These are phyloP conservation scores for Plasmopara muralis DNA, from an alignment of 352 stramenopile species.

Conservation along the genomic window DNA sequence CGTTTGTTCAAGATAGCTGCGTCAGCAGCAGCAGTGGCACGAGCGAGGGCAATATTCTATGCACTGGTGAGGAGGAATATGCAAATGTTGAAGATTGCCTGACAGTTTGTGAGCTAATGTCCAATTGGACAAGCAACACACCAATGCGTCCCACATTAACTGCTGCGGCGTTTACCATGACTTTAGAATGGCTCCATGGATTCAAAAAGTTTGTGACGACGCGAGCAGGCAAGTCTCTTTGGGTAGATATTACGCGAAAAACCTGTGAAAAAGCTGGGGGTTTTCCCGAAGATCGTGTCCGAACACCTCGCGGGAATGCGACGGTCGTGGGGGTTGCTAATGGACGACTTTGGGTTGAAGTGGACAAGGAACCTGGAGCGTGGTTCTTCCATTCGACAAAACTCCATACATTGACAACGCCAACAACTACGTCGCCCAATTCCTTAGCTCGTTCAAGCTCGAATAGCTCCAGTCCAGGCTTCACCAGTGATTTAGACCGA, in stretches of 20 bases:
- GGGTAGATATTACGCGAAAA: conserved; percentile 53
- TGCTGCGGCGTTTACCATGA: conserved; percentile 42
- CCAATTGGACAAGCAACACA: conserved; percentile 24
- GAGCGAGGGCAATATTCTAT: conserved; percentile 1
- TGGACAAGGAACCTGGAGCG: conserved; percentile 63
- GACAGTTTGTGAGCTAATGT: conserved; percentile 54
- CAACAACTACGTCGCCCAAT: conserved; percentile 3
- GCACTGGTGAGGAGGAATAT: conserved; percentile 17
- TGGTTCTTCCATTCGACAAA: conserved; percentile 81
- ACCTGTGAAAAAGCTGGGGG: conserved; percentile 42
- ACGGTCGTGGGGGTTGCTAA: conserved; percentile 56
- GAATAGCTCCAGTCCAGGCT: background rate
- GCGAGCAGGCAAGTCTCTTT: conserved; percentile 47
- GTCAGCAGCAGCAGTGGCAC: background rate
- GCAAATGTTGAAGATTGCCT: conserved; percentile 53
- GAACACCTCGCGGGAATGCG: conserved; percentile 67
- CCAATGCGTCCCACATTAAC: conserved; percentile 26
- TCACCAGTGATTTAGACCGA: background rate
- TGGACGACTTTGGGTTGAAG: conserved; percentile 67
- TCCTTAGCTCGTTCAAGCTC: background rate
- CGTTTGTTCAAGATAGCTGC: conserved; percentile 32
- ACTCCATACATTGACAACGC: conserved; percentile 28
- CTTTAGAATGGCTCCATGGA: conserved; percentile 41
- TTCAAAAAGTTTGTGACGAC: conserved; percentile 55
- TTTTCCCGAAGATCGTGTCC: conserved; percentile 48